phyloP scores from a whole-genome alignment of 2,329 filamentous ascomycete species.

The Arthrobotrys sphaeroides region DNA sequence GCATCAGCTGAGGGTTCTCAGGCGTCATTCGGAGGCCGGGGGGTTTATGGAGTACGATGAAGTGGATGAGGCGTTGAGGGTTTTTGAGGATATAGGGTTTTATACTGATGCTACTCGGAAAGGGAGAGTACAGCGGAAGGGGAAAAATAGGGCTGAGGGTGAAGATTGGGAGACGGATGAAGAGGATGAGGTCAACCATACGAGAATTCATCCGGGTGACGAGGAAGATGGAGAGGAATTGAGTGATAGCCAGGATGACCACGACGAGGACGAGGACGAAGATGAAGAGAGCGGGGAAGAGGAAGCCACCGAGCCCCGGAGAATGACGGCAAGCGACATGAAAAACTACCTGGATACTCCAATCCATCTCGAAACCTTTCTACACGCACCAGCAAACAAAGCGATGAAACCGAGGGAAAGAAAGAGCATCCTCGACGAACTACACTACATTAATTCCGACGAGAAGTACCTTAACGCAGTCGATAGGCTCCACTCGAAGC shows the following conservation, averaged over 20 bases:
- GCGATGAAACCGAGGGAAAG: slow-evolving; percentile 10
- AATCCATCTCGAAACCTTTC: slow-evolving; percentile 31
- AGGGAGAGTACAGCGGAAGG: background rate
- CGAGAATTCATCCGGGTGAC: background rate
- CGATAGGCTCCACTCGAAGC: slow-evolving; percentile 26
- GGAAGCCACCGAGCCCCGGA: background rate
- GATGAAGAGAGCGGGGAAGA: background rate
- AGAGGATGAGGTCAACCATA: slow-evolving; percentile 19
- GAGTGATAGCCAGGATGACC: background rate
- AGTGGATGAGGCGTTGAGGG: slow-evolving; percentile 37
- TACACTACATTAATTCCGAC: slow-evolving; percentile 44
- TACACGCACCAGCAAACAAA: background rate
- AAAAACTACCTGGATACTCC: slow-evolving; percentile 34
- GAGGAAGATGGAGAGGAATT: background rate
- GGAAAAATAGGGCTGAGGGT: background rate
- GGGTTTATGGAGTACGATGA: slow-evolving; percentile 36
- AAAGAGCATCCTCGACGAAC: slow-evolving; percentile 31
- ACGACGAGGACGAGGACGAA: background rate
- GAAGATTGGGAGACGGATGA: slow-evolving; percentile 43
- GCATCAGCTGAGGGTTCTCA: slow-evolving; percentile 23
- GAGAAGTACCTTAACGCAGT: slow-evolving; percentile 45
- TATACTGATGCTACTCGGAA: background rate
- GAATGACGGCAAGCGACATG: slow-evolving; percentile 9
- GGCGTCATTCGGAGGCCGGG: background rate
- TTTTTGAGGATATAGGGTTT: slow-evolving; percentile 32